These are phyloP conservation scores for Metarhizium album DNA, from an alignment of 2,329 filamentous ascomycete species.

Conservation along the genomic window DNA sequence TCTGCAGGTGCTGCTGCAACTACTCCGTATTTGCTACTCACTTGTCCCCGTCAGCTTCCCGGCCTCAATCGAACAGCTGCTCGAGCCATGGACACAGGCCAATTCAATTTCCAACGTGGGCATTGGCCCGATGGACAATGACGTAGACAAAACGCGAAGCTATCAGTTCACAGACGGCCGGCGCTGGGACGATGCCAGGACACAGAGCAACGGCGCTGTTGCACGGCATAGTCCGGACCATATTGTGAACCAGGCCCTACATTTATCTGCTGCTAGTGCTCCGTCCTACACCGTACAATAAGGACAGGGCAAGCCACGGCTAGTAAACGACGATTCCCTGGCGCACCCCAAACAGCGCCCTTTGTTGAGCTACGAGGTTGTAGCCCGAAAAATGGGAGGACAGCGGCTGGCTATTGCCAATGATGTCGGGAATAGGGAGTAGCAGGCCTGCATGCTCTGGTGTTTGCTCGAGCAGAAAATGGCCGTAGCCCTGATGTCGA, in stretches of 20 bases:
- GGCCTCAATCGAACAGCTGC: not conserved
- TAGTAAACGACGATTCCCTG: not conserved
- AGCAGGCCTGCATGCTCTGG: not conserved
- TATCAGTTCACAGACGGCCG: too few species aligned
- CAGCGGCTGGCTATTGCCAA: not conserved
- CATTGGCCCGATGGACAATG: not conserved
- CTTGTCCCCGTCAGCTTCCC: not conserved
- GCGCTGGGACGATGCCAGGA: not conserved
- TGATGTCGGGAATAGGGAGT: not conserved
- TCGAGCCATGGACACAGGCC: not conserved
- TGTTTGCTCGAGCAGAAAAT: too few species aligned
- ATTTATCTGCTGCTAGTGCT: not conserved
- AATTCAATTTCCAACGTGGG: not conserved
- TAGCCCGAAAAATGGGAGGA: not conserved
- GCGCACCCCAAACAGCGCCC: not conserved
- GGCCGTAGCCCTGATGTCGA: too few species aligned
- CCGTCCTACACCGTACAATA: not conserved
- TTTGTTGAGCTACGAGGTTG: not conserved
- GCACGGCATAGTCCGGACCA: not conserved
- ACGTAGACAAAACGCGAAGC: too few species aligned
- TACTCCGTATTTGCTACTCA: too few species aligned
- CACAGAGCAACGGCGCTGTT: not conserved
- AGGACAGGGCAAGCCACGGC: not conserved
- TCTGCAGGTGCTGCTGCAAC: too few species aligned
- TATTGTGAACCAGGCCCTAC: not conserved